A percentile compares a stretch with the other conserved stretches of the same genome.
phyloP scores from a whole-genome alignment of 805 yeast species.

The Candida montana region DNA sequence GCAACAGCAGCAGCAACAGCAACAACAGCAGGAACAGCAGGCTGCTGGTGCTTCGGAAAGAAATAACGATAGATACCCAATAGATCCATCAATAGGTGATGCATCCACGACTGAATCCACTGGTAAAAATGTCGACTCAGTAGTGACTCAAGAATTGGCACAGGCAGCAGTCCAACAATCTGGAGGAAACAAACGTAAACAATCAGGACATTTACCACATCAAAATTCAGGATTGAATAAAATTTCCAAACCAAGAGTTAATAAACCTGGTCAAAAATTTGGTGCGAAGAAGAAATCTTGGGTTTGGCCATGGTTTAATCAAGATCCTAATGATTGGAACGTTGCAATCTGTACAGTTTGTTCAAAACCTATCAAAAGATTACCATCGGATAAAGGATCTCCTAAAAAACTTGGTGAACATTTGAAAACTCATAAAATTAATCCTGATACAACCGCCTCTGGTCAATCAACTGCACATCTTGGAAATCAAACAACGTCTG shows the following conservation, averaged over 20 bases:
- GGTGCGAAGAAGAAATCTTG: constrained; percentile 59
- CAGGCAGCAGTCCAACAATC: constrained; percentile 23
- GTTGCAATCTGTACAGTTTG: constrained; percentile 51
- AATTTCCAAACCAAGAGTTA: constrained; percentile 25
- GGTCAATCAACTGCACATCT: background rate
- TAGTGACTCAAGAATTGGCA: constrained; percentile 12
- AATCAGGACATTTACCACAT: background rate
- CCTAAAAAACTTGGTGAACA: constrained; percentile 58
- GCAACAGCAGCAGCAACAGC: constrained; percentile 10
- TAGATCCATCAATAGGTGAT: constrained; percentile 23
- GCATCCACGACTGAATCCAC: constrained; percentile 13
- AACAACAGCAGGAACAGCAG: constrained; percentile 4
- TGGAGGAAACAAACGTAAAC: constrained; percentile 4
- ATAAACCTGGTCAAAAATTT: constrained; percentile 49
- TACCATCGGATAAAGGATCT: constrained; percentile 50
- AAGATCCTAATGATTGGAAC: constrained; percentile 42
- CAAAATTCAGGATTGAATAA: constrained; percentile 4
- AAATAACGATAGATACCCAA: constrained; percentile 11
- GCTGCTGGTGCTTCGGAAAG: background rate
- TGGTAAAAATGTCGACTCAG: constrained; percentile 1
- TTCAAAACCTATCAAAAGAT: constrained; percentile 42
- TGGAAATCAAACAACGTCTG: background rate
- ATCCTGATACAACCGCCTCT: constrained; percentile 20
- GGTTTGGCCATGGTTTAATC: constrained; percentile 61
- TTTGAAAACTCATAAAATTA: constrained; percentile 47